Evolutionary conservation across 306 rosid species (phyloP), one percentile per base, ranked within the genome.

Genomic region (Ochetophila trinervis): DNA sequence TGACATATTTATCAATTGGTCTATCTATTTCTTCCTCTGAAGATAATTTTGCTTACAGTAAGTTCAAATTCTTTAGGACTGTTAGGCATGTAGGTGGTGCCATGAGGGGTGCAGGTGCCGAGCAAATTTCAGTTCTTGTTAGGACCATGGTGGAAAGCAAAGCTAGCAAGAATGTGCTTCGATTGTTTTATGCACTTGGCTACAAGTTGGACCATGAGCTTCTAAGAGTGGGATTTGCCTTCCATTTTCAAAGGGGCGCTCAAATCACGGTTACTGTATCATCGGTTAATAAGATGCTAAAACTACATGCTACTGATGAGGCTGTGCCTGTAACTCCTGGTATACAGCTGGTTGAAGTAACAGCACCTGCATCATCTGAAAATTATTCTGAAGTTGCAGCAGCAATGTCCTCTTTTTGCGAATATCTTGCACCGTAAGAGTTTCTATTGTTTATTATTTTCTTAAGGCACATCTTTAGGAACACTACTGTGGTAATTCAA

Each of bases 71-170:
- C 45, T 68, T 71, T 75, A 86, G 97, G 97, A 90, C 86, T 4
- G 94, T 90, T 66, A 87, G 80, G 76, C 93, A 90, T 66, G 56
- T 93, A 45, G 97, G 99, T 45, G 97, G 97, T 61, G 84, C 97
- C 69, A 90, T 88, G 87, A 86, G 99, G 79, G 97, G 99, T 76
- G 88, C 97, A 35, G 99, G 99, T 63, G 97, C 97, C 13, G 99
- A 90, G 40, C 96, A 93, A 82, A 80, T 93, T 51, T 86, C 99
- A 7, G 96, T 86, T 78, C 80, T 93, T 57, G 96, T 93, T 62
- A 87, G 96, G 80, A 74, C 86, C 19, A 79, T 90, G 88, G 89
- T 90, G 24, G 96, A 93, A 79, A 86, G 96, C 90, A 93, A 90
- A 80, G 85, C 78, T 36, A 87, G 96, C 86, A 87, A 86, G 78